Evolutionary conservation across 768 basidiomycete species (phyloP).

Genomic region (Serpula lacrymans): DNA sequence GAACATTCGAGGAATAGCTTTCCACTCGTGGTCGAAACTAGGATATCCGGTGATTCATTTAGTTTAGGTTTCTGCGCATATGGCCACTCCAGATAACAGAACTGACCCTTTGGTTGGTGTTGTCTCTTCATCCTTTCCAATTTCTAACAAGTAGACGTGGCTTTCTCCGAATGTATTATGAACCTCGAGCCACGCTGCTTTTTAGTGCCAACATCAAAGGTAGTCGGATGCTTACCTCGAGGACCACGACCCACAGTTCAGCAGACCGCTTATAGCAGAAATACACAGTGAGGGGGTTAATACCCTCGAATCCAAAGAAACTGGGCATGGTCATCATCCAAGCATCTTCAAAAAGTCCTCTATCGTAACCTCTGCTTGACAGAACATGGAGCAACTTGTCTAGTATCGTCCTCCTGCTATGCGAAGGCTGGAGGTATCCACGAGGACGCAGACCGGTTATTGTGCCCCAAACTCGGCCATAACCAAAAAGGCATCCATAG

Average conservation of each 20-base stretch:
- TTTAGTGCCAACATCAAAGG: background rate
- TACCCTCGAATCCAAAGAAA: slow-evolving; percentile 61
- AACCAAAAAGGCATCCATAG: slow-evolving; percentile 51
- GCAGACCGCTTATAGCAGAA: slow-evolving; percentile 47
- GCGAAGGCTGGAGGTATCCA: slow-evolving; percentile 38
- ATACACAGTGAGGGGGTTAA: slow-evolving; percentile 70
- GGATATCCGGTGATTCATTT: background rate
- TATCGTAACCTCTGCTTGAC: slow-evolving; percentile 20
- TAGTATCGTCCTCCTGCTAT: slow-evolving; percentile 27
- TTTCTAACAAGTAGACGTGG: slow-evolving; percentile 54
- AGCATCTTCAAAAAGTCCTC: slow-evolving; percentile 37
- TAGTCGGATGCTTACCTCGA: slow-evolving; percentile 46
- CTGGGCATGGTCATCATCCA: slow-evolving; percentile 80
- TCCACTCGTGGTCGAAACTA: slow-evolving; percentile 63
- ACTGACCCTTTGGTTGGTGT: slow-evolving; percentile 30
- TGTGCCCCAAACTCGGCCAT: slow-evolving; percentile 42
- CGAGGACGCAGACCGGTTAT: slow-evolving; percentile 45
- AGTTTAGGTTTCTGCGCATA: background rate
- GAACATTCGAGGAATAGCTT: slow-evolving; percentile 62
- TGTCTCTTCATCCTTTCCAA: slow-evolving; percentile 42
- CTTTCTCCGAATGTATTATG: slow-evolving; percentile 76
- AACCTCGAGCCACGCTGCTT: no score
- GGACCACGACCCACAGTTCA: slow-evolving; percentile 39
- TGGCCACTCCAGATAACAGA: background rate
- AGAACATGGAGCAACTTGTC: slow-evolving; percentile 40